phyloP scores from a whole-genome alignment of 1,284 basidiomycete species.

The Omphalotus olearius region DNA sequence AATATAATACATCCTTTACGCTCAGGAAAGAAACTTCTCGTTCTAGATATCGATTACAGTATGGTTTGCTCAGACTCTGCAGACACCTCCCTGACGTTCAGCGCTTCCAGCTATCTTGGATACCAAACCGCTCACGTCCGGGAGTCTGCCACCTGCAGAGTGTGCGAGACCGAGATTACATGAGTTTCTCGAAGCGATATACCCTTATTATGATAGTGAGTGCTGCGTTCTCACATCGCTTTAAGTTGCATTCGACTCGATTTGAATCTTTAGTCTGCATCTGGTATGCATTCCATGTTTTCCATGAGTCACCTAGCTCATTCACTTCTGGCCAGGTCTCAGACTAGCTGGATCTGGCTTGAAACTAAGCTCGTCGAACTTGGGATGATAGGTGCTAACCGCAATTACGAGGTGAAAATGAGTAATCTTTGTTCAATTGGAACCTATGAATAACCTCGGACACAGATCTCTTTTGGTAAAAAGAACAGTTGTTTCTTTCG shows the following conservation, averaged over 20 bases:
- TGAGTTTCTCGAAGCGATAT: slow-evolving; percentile 76
- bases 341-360: slow-evolving; percentile 89
- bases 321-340: slow-evolving; percentile 47
- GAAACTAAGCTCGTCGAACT: slow-evolving; percentile 89
- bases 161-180: slow-evolving; percentile 83
- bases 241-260: neutral
- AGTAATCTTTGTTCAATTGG: neutral
- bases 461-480: slow-evolving; percentile 10
- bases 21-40: slow-evolving; percentile 74
- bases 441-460: neutral
- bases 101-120: slow-evolving; percentile 68
- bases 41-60: slow-evolving; percentile 91
- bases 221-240: neutral
- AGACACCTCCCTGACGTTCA: neutral
- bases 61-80: slow-evolving; percentile 12
- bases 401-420: slow-evolving; percentile 60
- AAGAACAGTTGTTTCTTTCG: slow-evolving; percentile 1
- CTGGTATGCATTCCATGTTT: slow-evolving; percentile 43
- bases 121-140: slow-evolving; percentile 76
- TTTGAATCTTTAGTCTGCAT: slow-evolving; percentile 52
- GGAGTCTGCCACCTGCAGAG: slow-evolving; percentile 72
- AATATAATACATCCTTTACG: slow-evolving; percentile 77
- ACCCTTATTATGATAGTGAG: slow-evolving; percentile 75
- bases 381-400: slow-evolving; percentile 72
- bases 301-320: neutral